Evolutionary conservation across 805 yeast species (phyloP).

Genomic region (Saccharomycopsis schoenii): DNA sequence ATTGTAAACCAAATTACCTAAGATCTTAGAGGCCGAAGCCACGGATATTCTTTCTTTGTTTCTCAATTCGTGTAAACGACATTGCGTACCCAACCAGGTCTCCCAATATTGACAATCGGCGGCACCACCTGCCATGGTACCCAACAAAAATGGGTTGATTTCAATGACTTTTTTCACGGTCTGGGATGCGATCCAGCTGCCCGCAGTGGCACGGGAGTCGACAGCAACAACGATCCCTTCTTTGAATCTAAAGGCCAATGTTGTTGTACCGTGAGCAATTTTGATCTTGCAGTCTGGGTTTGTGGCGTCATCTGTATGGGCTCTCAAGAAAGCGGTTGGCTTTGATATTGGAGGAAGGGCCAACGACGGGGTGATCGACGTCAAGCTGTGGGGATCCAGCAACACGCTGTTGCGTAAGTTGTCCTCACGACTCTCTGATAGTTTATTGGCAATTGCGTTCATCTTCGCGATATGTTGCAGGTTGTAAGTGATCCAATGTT

Average conservation of each 20-base stretch:
- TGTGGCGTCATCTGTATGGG: constrained; percentile 92
- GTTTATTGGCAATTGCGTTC: constrained; percentile 16
- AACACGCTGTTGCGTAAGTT: neutral
- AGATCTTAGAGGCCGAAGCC: constrained; percentile 92
- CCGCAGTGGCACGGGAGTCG: constrained; percentile 96
- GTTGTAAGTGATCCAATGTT: neutral
- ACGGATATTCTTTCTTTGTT: constrained; percentile 93
- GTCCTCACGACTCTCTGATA: constrained; percentile 2
- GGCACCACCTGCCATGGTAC: constrained; percentile 99
- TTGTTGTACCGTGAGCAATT: constrained; percentile 98
- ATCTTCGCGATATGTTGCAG: neutral
- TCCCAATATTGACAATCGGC: constrained; percentile 99
- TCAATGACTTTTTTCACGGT: constrained; percentile 96
- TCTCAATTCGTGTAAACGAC: constrained; percentile 87
- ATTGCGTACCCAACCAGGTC: constrained; percentile 96
- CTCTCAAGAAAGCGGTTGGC: constrained; percentile 88
- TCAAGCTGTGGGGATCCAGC: neutral
- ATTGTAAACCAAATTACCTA: constrained; percentile 79
- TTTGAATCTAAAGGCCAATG: constrained; percentile 90
- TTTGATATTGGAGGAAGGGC: constrained; percentile 74
- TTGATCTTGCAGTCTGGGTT: constrained; percentile 94
- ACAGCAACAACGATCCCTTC: constrained; percentile 96
- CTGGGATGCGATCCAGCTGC: constrained; percentile 96
- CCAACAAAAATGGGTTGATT: constrained; percentile 88
- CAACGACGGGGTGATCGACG: constrained; percentile 43